Conservation (phyloP, 805 yeast species). For the Yamadazyma paraphyllophila region DNA sequence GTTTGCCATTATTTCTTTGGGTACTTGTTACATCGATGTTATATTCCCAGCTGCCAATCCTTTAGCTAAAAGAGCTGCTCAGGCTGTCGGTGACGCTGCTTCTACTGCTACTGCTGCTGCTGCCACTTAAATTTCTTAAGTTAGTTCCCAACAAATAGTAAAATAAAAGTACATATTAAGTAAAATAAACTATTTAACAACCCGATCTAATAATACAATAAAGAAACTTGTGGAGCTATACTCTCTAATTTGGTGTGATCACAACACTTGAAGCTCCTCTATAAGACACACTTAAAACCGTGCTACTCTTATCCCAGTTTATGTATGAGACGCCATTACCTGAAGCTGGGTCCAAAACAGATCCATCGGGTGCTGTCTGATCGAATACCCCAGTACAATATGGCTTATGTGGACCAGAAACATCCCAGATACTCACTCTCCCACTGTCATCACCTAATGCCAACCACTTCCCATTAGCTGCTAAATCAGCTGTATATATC, state of each 20-base stretch:
- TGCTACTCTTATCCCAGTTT: conserved; percentile 32
- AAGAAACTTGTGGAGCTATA: not conserved
- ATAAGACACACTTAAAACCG: conserved; percentile 29
- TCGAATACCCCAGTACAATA: conserved; percentile 8
- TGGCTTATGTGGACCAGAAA: conserved; percentile 14
- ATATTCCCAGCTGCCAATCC: conserved; percentile 45
- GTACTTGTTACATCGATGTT: conserved; percentile 55
- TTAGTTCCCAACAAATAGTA: not conserved
- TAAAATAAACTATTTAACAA: not conserved
- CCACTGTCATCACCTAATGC: conserved; percentile 72
- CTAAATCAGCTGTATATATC: conserved; percentile 51
- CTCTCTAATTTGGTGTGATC: conserved; percentile 10
- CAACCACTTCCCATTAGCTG: conserved; percentile 47
- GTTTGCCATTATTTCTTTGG: conserved; percentile 47
- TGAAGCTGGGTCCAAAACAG: conserved; percentile 7
- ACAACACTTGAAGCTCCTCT: conserved; percentile 33
- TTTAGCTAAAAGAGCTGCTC: conserved; percentile 22
- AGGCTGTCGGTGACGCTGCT: conserved; percentile 14
- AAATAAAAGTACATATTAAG: not conserved
- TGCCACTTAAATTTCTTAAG: not conserved
- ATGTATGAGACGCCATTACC: conserved; percentile 37
- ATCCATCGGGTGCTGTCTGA: conserved; percentile 1
- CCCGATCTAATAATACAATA: conserved; percentile 7
- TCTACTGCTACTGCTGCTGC: conserved; percentile 9
- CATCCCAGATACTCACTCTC: conserved; percentile 51